Conservation (phyloP, 306 rosid species). For the Acacia crassicarpa region DNA sequence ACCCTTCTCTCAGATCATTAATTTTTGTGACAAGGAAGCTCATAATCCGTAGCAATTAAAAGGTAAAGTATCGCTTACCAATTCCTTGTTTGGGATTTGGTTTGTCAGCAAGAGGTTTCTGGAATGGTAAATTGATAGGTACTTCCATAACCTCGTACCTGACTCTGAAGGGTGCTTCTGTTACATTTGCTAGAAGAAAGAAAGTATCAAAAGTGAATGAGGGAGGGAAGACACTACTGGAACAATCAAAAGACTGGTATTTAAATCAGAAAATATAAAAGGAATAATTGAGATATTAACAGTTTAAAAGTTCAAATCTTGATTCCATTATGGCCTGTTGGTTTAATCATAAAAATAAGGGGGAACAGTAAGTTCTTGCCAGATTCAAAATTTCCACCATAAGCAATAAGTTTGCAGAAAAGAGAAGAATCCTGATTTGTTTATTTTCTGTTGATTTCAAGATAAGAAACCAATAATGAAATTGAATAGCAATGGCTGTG, state of each 20-base stretch:
- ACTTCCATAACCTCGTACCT: constrained; percentile 84
- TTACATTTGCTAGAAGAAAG: constrained; percentile 48
- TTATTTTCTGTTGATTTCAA: background rate
- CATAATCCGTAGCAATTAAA: background rate
- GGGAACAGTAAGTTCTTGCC: background rate
- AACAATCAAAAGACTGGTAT: constrained; percentile 5
- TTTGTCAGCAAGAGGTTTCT: constrained; percentile 92
- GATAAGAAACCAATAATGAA: background rate
- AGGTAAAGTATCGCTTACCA: constrained; percentile 54
- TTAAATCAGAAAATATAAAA: background rate
- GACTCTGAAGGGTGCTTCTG: constrained; percentile 79
- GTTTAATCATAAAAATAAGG: background rate
- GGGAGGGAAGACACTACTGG: background rate
- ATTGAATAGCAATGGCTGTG: background rate
- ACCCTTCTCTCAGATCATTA: constrained; percentile 9
- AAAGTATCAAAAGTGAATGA: background rate
- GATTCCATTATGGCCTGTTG: background rate
- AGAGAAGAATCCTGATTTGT: background rate
- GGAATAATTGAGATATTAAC: background rate
- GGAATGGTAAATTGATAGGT: constrained; percentile 82
- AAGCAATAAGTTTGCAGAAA: background rate
- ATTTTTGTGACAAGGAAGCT: background rate
- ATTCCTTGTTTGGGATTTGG: constrained; percentile 99
- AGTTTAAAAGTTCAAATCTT: background rate
- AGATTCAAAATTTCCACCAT: background rate